Evolutionary conservation across 106 monocot species (phyloP), one percentile per base, ranked within the genome.

Genomic region (Allium sativum): DNA sequence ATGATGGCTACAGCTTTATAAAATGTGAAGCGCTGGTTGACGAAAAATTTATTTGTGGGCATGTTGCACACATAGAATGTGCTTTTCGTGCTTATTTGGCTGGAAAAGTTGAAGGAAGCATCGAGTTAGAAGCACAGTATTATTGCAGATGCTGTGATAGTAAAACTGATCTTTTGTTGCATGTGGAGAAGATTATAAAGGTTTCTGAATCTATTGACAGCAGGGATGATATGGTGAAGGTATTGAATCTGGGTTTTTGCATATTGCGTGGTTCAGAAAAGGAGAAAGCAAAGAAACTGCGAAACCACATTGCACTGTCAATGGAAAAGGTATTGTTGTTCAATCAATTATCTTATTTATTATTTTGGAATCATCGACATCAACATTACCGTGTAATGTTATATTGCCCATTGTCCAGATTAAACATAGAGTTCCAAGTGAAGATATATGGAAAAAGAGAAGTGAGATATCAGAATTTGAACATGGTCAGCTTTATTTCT

Each of bases 351-450:
- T 40, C 8, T 58, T 40, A 58, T 40, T 58, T 40, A 58, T 21
- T 21, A 31, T 58, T 58, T 15, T 9, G 1, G 16, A 58, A 58
- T 31, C 59, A 22, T 73, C 57, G 45, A 53, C 65, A 22, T 73
- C 57, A 52, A 53, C 42, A 58, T 80, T 72, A 85, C 50, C 1
- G 53, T 83, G 7, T 86, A 52, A 62, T 73, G 42, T 75, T 55
- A 52, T 52, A 52, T 82, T n/a, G n/a, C n/a, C n/a, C n/a, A n/a
- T 75, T 42, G 78, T 73, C 59, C 75, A 91, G 80, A 75, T 86
- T 61, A 73, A 69, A 58, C 50, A 55, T 74, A 78, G 81, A 21
- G 42, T 76, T 61, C 14, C 46, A 58, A 61, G 70, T 44, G 55
- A 40, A 67, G 78, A 81, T 55, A 75, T 84, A n/a, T 84, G 89